Base-by-base conservation (phyloP, 164 flowering plant species). In the Macadamia tetraphylla region DNA sequence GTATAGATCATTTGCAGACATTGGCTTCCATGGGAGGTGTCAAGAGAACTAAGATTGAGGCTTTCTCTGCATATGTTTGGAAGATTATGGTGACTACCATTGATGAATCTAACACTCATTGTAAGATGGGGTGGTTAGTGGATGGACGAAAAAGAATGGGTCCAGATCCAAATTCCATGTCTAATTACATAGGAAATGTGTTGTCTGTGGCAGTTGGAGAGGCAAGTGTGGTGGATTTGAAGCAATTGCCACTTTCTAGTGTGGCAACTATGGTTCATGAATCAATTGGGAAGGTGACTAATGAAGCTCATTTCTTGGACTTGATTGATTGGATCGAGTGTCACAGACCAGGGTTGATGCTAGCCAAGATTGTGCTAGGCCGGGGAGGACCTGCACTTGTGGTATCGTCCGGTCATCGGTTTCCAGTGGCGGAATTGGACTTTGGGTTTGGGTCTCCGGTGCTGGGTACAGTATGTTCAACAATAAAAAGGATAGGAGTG, bases 11-110 rank as follows among this genome's bases (percentile, higher is more conserved):
- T 44, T 62, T 84, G 69, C 88, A 81, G 11, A 57, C 13, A 7
- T 75, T 81, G 2, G 83, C 81, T 1, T 64, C 64, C 6, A 17
- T 9, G 0, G 52, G 63, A 9, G 82, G 82, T 5, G 40, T 9
- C 1, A 80, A 64, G 58, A 74, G 83, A 62, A 85, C 87, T 17
- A 85, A 83, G 58, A 79, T 83, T 8, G 89, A 85, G 71, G 87
- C 89, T 31, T 82, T 85, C 73, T 83, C 86, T 0, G 86, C 88
- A 29, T 83, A 85, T 48, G 30, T 85, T 1, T 85, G 88, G 88
- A 83, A 82, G 78, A 35, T 67, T 9, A 79, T 85, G 86, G 84
- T 59, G 4, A 44, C 29, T 1, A 67, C 81, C 35, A 71, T 80
- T 14, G 75, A 71, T 13, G 64, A 73, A 49, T 61, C 52, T 0